Percentiles rank a stretch among this genome's conserved stretches.
Evolutionary conservation across 1,284 basidiomycete genomes (phyloP).

Genomic region (Baeospora myosura): DNA sequence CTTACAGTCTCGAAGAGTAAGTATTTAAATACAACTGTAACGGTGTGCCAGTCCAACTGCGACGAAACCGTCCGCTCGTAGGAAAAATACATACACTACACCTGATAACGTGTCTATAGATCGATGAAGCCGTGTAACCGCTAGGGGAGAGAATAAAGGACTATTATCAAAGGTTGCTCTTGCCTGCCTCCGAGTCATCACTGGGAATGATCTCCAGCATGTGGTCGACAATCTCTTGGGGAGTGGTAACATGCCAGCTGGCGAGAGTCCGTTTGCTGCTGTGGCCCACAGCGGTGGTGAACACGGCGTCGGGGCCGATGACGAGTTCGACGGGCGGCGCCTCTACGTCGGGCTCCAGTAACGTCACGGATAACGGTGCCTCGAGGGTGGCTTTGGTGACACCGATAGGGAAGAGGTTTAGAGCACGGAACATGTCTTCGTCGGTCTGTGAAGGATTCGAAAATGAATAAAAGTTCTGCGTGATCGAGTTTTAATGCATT

Average conservation of each 20-base stretch:
- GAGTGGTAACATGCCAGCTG: conserved; percentile 81
- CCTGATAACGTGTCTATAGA: too few relatives aligned
- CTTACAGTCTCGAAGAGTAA: too few relatives aligned
- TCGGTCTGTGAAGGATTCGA: conserved; percentile 80
- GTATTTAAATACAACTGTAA: too few relatives aligned
- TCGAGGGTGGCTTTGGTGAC: conserved; percentile 47
- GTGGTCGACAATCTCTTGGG: conserved; percentile 67
- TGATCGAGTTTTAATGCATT: conserved; percentile 1
- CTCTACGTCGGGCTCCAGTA: conserved; percentile 30
- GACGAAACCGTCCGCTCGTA: too few relatives aligned
- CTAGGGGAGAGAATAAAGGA: too few relatives aligned
- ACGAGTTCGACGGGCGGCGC: conserved; percentile 51
- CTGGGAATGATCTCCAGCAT: conserved; percentile 42
- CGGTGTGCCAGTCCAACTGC: too few relatives aligned
- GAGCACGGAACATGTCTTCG: conserved; percentile 93
- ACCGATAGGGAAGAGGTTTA: conserved; percentile 57
- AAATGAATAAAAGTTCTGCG: not conserved
- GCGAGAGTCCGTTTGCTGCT: conserved; percentile 83
- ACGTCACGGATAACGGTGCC: conserved; percentile 69
- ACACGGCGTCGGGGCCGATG: conserved; percentile 65
- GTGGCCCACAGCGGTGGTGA: conserved; percentile 84
- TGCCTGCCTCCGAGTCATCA: conserved; percentile 11
- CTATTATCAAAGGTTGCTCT: too few relatives aligned
- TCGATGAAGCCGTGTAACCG: too few relatives aligned
- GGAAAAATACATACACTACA: too few relatives aligned